These are phyloP conservation scores for Brasenia schreberi DNA, from an alignment of 164 flowering plant genomes.

Conservation along the genomic window DNA sequence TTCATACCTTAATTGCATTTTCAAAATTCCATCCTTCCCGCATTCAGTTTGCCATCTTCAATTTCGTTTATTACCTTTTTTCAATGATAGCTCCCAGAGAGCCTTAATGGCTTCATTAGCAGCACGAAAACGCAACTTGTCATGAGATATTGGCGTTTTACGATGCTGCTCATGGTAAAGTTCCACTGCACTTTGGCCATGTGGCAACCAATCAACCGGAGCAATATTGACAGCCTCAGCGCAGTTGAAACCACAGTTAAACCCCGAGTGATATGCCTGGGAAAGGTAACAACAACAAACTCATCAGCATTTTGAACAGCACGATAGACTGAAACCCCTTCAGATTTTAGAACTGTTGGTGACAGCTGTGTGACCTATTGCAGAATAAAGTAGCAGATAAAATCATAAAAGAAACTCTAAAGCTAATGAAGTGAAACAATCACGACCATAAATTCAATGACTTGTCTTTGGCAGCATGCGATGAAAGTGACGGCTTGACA, in stretches of 20 bases:
- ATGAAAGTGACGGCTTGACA: too few relatives aligned
- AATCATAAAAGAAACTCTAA: background rate
- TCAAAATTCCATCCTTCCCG: conserved; percentile 57
- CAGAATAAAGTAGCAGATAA: background rate
- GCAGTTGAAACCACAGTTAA: conserved; percentile 81
- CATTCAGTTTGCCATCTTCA: conserved; percentile 47
- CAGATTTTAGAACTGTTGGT: conserved; percentile 55
- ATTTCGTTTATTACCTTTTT: conserved; percentile 26
- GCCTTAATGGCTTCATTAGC: conserved; percentile 43
- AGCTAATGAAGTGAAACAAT: background rate
- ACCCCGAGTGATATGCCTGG: conserved; percentile 80
- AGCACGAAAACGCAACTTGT: conserved; percentile 48
- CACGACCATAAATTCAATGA: too few relatives aligned
- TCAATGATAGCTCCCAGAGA: conserved; percentile 30
- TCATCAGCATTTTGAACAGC: conserved; percentile 57
- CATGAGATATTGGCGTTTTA: conserved; percentile 73
- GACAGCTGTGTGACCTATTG: conserved; percentile 75
- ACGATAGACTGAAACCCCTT: conserved; percentile 63
- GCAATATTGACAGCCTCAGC: conserved; percentile 89
- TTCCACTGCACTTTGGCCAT: conserved; percentile 75
- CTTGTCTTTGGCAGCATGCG: too few relatives aligned
- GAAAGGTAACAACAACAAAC: conserved; percentile 72
- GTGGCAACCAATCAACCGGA: conserved; percentile 70
- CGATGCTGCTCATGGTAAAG: conserved; percentile 53
- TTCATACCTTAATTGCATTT: conserved; percentile 47